phyloP scores from a whole-genome alignment of 371 early-diverging fungal species.

The Actinomortierella ambigua region DNA sequence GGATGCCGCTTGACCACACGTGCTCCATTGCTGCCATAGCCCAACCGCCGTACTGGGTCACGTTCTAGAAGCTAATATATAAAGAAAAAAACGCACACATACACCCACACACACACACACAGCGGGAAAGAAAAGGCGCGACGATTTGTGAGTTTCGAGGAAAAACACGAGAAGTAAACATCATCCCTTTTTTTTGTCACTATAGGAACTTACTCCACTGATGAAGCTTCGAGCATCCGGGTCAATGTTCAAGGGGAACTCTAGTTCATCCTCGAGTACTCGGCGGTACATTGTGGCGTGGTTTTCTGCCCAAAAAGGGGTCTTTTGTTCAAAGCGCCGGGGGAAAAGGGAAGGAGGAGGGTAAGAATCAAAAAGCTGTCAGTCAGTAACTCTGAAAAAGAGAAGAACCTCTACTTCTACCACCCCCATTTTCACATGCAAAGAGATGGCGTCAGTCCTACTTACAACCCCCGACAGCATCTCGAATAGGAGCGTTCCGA shows the following conservation, averaged over 20 bases:
- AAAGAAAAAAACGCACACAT: too few relatives aligned
- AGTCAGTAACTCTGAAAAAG: too few relatives aligned
- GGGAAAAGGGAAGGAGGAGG: background rate
- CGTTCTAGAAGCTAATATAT: conserved; percentile 65
- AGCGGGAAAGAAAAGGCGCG: too few relatives aligned
- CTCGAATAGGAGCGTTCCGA: conserved; percentile 93
- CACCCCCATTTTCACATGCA: background rate
- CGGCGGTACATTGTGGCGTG: conserved; percentile 82
- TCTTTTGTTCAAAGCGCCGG: conserved; percentile 49
- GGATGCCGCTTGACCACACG: conserved; percentile 70
- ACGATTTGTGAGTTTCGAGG: too few relatives aligned
- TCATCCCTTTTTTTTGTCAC: too few relatives aligned
- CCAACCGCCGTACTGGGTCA: conserved; percentile 67
- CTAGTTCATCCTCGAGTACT: conserved; percentile 76
- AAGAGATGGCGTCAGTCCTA: background rate
- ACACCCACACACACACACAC: too few relatives aligned
- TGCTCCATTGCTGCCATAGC: conserved; percentile 60
- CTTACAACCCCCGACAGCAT: conserved; percentile 73
- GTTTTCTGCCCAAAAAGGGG: conserved; percentile 83
- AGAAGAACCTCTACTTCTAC: too few relatives aligned
- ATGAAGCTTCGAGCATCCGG: conserved; percentile 62
- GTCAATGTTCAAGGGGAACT: conserved; percentile 72
- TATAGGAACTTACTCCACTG: conserved; percentile 54
- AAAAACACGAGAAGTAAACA: too few relatives aligned
- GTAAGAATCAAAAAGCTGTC: too few relatives aligned